A percentile compares a stretch with the other conserved stretches of the same genome.
phyloP scores from a whole-genome alignment of 768 basidiomycete species.

The Pulveroboletus sp. region DNA sequence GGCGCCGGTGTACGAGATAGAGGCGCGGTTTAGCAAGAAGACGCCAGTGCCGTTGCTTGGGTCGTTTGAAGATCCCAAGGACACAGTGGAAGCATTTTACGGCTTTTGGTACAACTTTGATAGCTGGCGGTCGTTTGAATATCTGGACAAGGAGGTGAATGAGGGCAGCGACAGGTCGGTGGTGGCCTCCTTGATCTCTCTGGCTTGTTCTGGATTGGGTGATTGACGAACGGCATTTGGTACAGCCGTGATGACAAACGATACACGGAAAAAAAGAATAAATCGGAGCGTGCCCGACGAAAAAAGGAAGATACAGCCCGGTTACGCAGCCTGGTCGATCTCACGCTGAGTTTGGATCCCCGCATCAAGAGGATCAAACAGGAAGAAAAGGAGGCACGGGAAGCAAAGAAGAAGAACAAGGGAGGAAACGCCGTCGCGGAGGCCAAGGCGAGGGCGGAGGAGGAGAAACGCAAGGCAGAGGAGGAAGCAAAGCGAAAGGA shows the following conservation, averaged over 20 bases:
- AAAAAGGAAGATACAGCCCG: slow-evolving; percentile 98
- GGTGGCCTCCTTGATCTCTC: not conserved
- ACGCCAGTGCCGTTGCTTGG: slow-evolving; percentile 87
- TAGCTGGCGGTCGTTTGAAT: slow-evolving; percentile 97
- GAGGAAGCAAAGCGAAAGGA: slow-evolving; percentile 76
- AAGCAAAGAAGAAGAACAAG: slow-evolving; percentile 79
- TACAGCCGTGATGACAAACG: slow-evolving; percentile 95
- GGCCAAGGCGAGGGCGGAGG: slow-evolving; percentile 50
- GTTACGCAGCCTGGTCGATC: slow-evolving; percentile 82
- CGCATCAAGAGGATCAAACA: slow-evolving; percentile 97
- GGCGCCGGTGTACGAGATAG: slow-evolving; percentile 82
- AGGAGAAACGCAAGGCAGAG: slow-evolving; percentile 62
- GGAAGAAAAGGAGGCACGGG: slow-evolving; percentile 91
- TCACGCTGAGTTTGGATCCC: slow-evolving; percentile 80
- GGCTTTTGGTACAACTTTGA: slow-evolving; percentile 99
- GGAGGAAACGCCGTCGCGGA: slow-evolving; percentile 40
- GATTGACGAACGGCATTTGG: slow-evolving; percentile 9
- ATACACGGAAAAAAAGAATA: slow-evolving; percentile 99
- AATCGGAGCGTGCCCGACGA: slow-evolving; percentile 88
- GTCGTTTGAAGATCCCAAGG: slow-evolving; percentile 64
- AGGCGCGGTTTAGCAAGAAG: slow-evolving; percentile 86
- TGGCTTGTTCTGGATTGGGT: not conserved
- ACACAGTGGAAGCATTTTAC: slow-evolving; percentile 89
- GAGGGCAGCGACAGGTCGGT: slow-evolving; percentile 93
- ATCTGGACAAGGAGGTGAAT: slow-evolving; percentile 96